Base-by-base conservation (phyloP, 306 rosid species). In the Quercus robur region DNA sequence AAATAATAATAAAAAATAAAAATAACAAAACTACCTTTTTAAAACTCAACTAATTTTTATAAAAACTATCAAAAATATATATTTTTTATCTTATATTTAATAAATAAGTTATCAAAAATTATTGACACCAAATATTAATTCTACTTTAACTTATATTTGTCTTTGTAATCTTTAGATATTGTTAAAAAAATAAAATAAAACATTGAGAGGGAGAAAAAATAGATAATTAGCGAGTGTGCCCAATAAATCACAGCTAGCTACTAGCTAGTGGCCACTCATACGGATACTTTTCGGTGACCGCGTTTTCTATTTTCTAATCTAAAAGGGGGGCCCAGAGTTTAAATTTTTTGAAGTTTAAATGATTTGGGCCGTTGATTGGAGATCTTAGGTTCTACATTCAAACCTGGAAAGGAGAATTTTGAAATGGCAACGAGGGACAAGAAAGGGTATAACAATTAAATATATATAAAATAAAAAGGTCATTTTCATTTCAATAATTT, bases 381-480 rank as follows among this genome's bases (percentile, higher is more conserved):
- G 26, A 85, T 88, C 91, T 1, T n/a, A 62, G 66, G 89, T 71
- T 75, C 84, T 28, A 19, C 9, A 83, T 85, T 87, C 80, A 62
- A 87, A 86, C 77, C 52, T 54, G 64, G 62, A 25, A 77, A n/a
- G 18, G 4, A 13, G 57, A 69, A 68, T 62, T 90, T 83, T 67
- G 78, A 84, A 87, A 57, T 49, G 72, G 70, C 75, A 77, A 19
- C 41, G 56, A 59, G 62, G 57, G 75, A 61, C 66, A 62, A 26
- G 38, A 62, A 12, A 12, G 54, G 54, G 54, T 3, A 49, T 49
- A 3, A 49, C 17, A 49, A 12, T 49, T 49, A 49, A 3, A 41
- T 41, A 41, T 41, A 41, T 41, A 41, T 8, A 41, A 41, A 41
- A 41, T 41, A 41, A 49, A 49, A 49, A 49, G 17, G 54, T 58